Evolutionary conservation across 345 rosid species (phyloP), one percentile per base, ranked within the genome.

Genomic region (Salix dunnii): DNA sequence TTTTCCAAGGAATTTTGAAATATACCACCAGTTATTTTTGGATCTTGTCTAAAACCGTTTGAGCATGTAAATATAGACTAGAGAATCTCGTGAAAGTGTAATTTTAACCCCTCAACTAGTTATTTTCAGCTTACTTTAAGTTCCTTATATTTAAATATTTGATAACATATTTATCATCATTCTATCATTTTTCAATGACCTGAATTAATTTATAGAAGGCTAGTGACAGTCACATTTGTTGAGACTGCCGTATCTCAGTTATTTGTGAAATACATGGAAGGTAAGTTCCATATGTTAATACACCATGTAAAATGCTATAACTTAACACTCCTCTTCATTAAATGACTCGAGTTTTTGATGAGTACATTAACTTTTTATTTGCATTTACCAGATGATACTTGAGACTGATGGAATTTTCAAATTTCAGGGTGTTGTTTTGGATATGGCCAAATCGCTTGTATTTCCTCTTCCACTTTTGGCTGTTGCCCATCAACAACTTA

Each of bases 401-500:
- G 48, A 62, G 23, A 78, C 82, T 78, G 28, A 83, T 66, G 78
- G 72, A 74, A 58, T 48, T 77, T 78, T 74, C 5, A 61, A 81
- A 82, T 88, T 80, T 81, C 80, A 91, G 99, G 94, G 92, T 30
- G 42, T 73, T 76, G 87, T 89, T 80, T 74, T 88, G 82, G 90
- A 89, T 79, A 82, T 77, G 85, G 97, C 97, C 82, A 95, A 93
- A 80, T 83, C 81, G 16, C 89, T 91, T 63, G 72, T 84, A 68
- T 95, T 95, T 84, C 97, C 97, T 82, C 87, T 89, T 82, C 97
- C 93, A 28, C 92, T 95, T 77, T 80, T 88, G 79, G 89, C 97
- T 31, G 86, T 87, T 87, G 94, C 95, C 74, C 88, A 90, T 82
- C 97, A 91, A 81, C 97, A 91, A 77, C 86, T 94, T 71, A 84